Evolutionary conservation across 495 filamentous ascomycete species (phyloP), one percentile per base, ranked within the genome.

Genomic region (Penicillium tannophilum): DNA sequence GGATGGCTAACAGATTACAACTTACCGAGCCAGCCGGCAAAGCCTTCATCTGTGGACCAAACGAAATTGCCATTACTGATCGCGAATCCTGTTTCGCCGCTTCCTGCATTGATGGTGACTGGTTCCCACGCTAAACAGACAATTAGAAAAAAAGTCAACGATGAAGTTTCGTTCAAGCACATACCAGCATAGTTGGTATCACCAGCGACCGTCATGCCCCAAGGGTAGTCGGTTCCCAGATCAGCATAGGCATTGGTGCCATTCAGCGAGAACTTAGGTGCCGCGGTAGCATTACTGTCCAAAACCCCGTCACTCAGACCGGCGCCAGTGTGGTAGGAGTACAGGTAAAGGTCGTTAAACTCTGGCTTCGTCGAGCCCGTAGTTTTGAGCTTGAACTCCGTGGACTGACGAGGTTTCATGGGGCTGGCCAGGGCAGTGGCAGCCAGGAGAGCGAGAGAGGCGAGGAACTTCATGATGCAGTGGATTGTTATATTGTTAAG

Each of bases 11-110:
- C 20, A 23, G 20, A 23, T 23, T 23, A 23, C 20, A 23, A 75
- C 79, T 64, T 63, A 84, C 80, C 79, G 20, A 82, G 60, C 81
- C 81, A 84, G 17, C 81, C 80, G n/a, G 68, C 76, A 53, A 82
- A 84, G 9, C 72, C 72, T 30, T 60, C 60, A 12, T 63, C 49
- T 17, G 61, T 56, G 35, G 68, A 74, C 71, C 72, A 80, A 47
- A 77, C 59, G 49, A 84, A 58, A 14, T 67, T 65, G 26, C 63
- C 67, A 8, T 61, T 62, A 28, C 73, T 70, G 53, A 80, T 60
- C 45, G 67, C 75, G 65, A 80, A 82, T 6, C 71, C 79, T 2
- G 50, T 52, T 10, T 39, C 54, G 14, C 76, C 75, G 16, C 59
- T 57, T 16, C 74, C 78, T 11, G 63, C 68, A 20, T 83, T 78